phyloP scores from a whole-genome alignment of 1,139 yeast genomes.

The Debaryomycetaceae sp. region DNA sequence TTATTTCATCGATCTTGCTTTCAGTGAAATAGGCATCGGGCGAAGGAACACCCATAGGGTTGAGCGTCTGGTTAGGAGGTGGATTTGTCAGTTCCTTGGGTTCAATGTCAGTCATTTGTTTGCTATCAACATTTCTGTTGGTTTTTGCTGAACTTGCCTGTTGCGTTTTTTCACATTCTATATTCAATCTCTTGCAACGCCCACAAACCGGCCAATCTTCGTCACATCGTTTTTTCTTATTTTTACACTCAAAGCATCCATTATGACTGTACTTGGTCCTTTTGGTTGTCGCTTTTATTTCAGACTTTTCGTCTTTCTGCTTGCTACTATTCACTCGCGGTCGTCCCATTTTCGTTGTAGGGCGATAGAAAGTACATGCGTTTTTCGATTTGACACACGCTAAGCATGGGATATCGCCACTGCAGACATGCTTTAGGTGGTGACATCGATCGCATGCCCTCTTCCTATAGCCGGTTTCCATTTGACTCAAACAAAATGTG shows the following conservation, averaged over 20 bases:
- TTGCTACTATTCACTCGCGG: slow-evolving; percentile 6
- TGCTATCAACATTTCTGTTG: not conserved
- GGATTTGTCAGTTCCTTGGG: too few species aligned
- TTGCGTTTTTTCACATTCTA: slow-evolving; percentile 29
- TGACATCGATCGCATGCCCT: slow-evolving; percentile 18
- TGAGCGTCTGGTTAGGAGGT: not conserved
- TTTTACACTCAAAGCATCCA: slow-evolving; percentile 62
- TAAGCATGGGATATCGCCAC: slow-evolving; percentile 10
- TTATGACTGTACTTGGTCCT: slow-evolving; percentile 22
- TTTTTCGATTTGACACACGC: slow-evolving; percentile 6
- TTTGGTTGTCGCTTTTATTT: not conserved
- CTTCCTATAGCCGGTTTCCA: slow-evolving; percentile 1
- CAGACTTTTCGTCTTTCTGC: not conserved
- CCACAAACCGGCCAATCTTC: slow-evolving; percentile 53
- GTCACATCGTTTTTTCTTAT: slow-evolving; percentile 61
- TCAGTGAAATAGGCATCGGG: not conserved
- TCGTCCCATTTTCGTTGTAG: slow-evolving; percentile 11
- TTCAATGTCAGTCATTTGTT: too few species aligned
- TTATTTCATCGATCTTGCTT: not conserved
- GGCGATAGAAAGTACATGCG: slow-evolving; percentile 10
- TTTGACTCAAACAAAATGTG: not conserved
- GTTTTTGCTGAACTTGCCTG: not conserved
- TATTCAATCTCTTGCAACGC: slow-evolving; percentile 45
- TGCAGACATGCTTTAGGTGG: slow-evolving; percentile 13
- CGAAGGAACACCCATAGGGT: not conserved